A percentile compares a stretch with the other conserved stretches of the same genome.
These are phyloP conservation scores for Suhomyces xylopsoci DNA, from an alignment of 805 yeast genomes.

Conservation along the genomic window DNA sequence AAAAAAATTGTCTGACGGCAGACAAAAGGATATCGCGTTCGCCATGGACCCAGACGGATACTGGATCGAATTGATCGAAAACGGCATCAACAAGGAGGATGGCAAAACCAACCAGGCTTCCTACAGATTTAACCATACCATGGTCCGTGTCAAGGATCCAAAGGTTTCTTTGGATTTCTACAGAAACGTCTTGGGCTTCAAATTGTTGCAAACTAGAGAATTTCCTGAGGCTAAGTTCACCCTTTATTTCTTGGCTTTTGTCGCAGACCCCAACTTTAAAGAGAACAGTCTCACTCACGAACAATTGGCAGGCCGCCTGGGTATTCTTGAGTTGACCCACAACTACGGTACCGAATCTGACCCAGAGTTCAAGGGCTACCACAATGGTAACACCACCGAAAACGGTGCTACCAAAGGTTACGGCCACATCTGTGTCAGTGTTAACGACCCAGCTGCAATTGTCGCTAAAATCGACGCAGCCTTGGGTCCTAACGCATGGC, in stretches of 20 bases:
- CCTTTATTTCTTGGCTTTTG: constrained; percentile 80
- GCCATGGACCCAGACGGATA: constrained; percentile 94
- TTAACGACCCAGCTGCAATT: constrained; percentile 56
- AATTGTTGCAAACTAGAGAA: constrained; percentile 54
- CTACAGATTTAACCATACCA: constrained; percentile 76
- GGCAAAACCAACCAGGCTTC: constrained; percentile 36
- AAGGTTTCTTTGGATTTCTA: constrained; percentile 73
- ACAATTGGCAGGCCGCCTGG: constrained; percentile 49
- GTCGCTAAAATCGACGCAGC: constrained; percentile 51
- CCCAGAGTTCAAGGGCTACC: constrained; percentile 65
- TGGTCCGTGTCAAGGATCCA: constrained; percentile 92
- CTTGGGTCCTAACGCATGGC: constrained; percentile 49
- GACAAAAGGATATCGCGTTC: constrained; percentile 91
- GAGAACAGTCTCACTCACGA: constrained; percentile 37
- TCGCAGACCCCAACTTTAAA: constrained; percentile 40
- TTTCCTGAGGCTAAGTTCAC: constrained; percentile 75
- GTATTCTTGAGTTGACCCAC: constrained; percentile 85
- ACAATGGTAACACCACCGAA: constrained; percentile 65
- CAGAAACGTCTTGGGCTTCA: constrained; percentile 76
- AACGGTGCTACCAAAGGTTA: constrained; percentile 70
- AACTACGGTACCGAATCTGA: constrained; percentile 95
- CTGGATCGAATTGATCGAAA: constrained; percentile 88
- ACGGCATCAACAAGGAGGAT: constrained; percentile 41
- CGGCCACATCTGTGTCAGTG: constrained; percentile 79
- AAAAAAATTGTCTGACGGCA: constrained; percentile 83